Evolutionary conservation across 257 asterid species (phyloP), one percentile per base, ranked within the genome.

Genomic region (Misopates orontium): DNA sequence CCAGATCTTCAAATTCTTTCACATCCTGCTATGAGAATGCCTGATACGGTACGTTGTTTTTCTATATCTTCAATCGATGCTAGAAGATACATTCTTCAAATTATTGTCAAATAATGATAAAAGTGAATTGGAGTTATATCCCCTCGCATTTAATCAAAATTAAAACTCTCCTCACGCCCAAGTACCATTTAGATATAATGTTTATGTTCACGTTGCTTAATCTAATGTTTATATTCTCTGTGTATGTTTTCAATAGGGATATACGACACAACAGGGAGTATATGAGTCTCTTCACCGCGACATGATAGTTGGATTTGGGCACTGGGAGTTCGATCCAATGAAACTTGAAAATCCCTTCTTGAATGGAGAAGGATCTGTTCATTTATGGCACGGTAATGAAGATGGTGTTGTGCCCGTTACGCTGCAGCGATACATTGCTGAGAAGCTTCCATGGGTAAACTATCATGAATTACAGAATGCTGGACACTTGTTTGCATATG

Each of bases 341-440:
- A 69, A 80, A 20, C 77, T 89, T 21, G 69, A 80, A 13, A 70
- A 87, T 70, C 91, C 93, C 12, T 85, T 76, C 56, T 40, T 22
- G 0, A 31, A 74, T 19, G 57, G 79, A 7, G 77, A 83, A 77
- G 91, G 82, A 20, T 77, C 86, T 1, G 85, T 85, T 23, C 93
- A 89, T 67, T 31, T 89, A 53, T 86, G 96, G 93, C 96, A 89
- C 0, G 96, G 96, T 1, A 68, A 54, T 55, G 95, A 89, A 20
- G 96, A 89, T 47, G 89, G 86, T 3, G 21, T 89, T 20, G 95
- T 89, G 67, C 95, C 93, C 0, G 80, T 81, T 41, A 51, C 75
- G 5, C 79, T 89, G 70, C 96, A 89, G 65, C 79, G 83, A 0
- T 83, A 64, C 77, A 82, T 89, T 47, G 86, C 73, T 3, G 15